Evolutionary conservation across 2,329 filamentous ascomycete genomes (phyloP).

Genomic region (Monosporascus sp.): DNA sequence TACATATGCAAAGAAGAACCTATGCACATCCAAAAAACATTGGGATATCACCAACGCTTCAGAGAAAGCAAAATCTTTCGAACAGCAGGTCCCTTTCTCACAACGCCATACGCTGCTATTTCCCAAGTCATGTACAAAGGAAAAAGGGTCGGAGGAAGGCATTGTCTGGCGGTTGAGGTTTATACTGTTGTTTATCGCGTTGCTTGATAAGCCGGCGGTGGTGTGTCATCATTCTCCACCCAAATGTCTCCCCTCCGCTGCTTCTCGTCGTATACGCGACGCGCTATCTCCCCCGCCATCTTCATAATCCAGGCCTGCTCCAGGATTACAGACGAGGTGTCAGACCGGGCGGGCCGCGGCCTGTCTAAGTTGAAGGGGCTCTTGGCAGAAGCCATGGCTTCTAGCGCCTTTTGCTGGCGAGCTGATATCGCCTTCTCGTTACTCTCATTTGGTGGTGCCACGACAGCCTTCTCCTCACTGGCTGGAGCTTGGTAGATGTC

Average conservation of each 20-base stretch:
- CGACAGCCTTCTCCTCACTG: conserved; percentile 8
- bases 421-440: conserved; percentile 5
- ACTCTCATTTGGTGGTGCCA: conserved; percentile 7
- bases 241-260: conserved; percentile 46
- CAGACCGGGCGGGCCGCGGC: conserved; percentile 35
- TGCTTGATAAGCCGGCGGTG: conserved; percentile 59
- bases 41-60: no score
- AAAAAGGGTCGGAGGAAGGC: conserved; percentile 1
- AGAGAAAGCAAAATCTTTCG: not conserved
- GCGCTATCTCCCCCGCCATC: conserved; percentile 88
- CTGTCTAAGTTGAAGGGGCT: conserved; percentile 23
- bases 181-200: conserved; percentile 28
- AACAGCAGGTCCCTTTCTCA: not conserved
- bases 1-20: no score
- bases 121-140: conserved; percentile 1
- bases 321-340: conserved; percentile 56
- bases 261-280: conserved; percentile 85
- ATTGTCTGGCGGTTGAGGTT: conserved; percentile 1
- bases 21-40: no score
- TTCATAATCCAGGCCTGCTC: conserved; percentile 87
- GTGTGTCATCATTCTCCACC: conserved; percentile 51
- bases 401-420: conserved; percentile 20
- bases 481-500: conserved; percentile 27
- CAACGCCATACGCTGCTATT: not conserved
- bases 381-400: conserved; percentile 21